phyloP scores from a whole-genome alignment of 116 monocot species.

The Dioscorea cayenensis region DNA sequence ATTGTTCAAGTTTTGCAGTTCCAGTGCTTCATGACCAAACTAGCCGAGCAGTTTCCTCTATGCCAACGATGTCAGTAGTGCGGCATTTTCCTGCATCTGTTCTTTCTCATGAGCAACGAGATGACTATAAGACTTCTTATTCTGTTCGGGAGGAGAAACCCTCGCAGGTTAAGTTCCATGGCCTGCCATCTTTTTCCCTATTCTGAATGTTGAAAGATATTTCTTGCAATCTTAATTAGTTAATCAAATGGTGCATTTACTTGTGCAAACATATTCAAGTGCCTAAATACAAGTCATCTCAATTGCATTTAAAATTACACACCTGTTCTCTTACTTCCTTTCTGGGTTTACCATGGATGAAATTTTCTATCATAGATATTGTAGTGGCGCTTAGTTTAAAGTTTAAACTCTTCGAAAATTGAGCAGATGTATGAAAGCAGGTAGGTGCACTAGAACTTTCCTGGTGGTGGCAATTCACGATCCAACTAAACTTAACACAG shows the following conservation, averaged over 20 bases:
- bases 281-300: no score
- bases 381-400: no score
- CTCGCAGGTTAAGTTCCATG: constrained; percentile 21
- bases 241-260: background rate
- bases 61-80: constrained; percentile 20
- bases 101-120: constrained; percentile 23
- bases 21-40: constrained; percentile 32
- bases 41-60: constrained; percentile 12
- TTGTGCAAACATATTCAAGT: background rate
- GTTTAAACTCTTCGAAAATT: no score
- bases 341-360: no score
- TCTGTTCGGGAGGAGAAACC: constrained; percentile 9
- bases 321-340: no score
- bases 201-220: background rate
- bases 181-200: background rate
- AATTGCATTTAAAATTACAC: no score
- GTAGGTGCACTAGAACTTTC: no score
- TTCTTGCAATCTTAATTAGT: no score
- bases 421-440: no score
- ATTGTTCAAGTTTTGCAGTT: constrained; percentile 7
- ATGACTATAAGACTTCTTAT: constrained; percentile 18
- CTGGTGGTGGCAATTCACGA: no score
- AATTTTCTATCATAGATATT: no score
- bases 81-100: constrained; percentile 32
- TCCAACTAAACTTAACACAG: no score